Conservation (phyloP, 192 early-diverging fungal genomes). For the Podila clonocystis region DNA sequence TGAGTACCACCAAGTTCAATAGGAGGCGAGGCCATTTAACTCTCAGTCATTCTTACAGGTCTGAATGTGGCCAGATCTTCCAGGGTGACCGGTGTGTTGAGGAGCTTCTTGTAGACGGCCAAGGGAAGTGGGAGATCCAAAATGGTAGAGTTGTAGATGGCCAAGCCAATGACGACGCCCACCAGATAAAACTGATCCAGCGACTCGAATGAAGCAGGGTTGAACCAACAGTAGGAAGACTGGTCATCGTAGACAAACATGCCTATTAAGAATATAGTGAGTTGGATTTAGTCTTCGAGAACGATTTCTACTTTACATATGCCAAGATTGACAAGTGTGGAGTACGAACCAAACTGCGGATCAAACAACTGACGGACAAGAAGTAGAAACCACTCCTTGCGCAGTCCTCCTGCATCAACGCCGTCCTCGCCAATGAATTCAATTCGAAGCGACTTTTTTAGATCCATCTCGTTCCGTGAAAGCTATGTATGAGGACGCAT, state of each 20-base stretch:
- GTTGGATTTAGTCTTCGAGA: too few species aligned
- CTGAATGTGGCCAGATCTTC: slow-evolving; percentile 83
- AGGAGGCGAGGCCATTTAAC: too few species aligned
- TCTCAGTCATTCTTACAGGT: slow-evolving; percentile 46
- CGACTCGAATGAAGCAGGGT: slow-evolving; percentile 78
- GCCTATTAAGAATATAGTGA: slow-evolving; percentile 12
- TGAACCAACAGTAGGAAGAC: slow-evolving; percentile 76
- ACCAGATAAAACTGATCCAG: slow-evolving; percentile 90
- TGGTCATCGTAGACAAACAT: slow-evolving; percentile 82
- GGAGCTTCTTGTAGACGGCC: slow-evolving; percentile 90
- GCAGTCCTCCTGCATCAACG: slow-evolving; percentile 94
- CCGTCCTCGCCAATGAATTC: slow-evolving; percentile 95
- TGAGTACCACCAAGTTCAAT: background rate
- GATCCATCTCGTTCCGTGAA: slow-evolving; percentile 75
- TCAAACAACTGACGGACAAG: slow-evolving; percentile 93
- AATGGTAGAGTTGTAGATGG: slow-evolving; percentile 95
- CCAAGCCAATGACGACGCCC: slow-evolving; percentile 91
- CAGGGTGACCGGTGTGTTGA: slow-evolving; percentile 76
- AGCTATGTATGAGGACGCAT: slow-evolving; percentile 52
- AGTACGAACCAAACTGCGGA: slow-evolving; percentile 77
- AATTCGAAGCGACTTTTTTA: slow-evolving; percentile 93
- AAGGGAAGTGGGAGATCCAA: slow-evolving; percentile 86
- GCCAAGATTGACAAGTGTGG: slow-evolving; percentile 21
- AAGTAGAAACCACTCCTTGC: slow-evolving; percentile 98
- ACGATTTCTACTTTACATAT: slow-evolving; percentile 9